Evolutionary conservation across 805 yeast species (phyloP).

Genomic region (Cyberlindnera saturnus): DNA sequence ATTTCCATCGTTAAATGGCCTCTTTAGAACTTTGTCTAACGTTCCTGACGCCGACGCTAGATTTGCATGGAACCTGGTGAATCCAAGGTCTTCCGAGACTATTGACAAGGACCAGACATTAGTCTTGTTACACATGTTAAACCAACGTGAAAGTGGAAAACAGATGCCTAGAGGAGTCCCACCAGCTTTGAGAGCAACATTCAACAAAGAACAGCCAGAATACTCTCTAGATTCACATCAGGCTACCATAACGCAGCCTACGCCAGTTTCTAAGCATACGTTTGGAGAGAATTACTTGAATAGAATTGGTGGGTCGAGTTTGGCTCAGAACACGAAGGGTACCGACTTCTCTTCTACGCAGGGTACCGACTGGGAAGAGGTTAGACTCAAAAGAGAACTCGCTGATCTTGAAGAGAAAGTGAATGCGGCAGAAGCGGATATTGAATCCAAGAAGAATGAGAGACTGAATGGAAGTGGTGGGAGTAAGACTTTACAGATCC

Average conservation of each 20-base stretch:
- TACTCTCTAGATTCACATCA: slow-evolving; percentile 58
- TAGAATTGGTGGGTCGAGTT: slow-evolving; percentile 45
- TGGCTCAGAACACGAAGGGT: slow-evolving; percentile 36
- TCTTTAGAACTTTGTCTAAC: slow-evolving; percentile 60
- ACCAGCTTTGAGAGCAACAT: slow-evolving; percentile 82
- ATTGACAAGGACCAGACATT: slow-evolving; percentile 91
- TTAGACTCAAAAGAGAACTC: slow-evolving; percentile 71
- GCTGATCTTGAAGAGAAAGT: slow-evolving; percentile 67
- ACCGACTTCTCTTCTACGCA: slow-evolving; percentile 63
- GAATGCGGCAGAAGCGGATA: slow-evolving; percentile 46
- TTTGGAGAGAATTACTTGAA: slow-evolving; percentile 52
- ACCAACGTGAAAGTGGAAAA: slow-evolving; percentile 80
- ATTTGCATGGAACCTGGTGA: slow-evolving; percentile 92
- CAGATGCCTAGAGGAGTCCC: slow-evolving; percentile 95
- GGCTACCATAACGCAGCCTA: slow-evolving; percentile 26
- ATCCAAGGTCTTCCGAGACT: slow-evolving; percentile 80
- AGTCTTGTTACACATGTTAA: slow-evolving; percentile 83
- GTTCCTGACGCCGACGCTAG: slow-evolving; percentile 83
- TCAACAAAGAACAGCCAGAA: slow-evolving; percentile 76
- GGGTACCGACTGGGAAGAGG: slow-evolving; percentile 93
- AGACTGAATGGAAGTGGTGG: slow-evolving; percentile 20
- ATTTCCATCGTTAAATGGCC: slow-evolving; percentile 61
- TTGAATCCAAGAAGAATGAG: slow-evolving; percentile 31
- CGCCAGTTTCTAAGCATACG: slow-evolving; percentile 25
- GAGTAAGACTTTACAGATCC: slow-evolving; percentile 29